Evolutionary conservation across 345 rosid genomes (phyloP).

Genomic region (Trapa bicornis): DNA sequence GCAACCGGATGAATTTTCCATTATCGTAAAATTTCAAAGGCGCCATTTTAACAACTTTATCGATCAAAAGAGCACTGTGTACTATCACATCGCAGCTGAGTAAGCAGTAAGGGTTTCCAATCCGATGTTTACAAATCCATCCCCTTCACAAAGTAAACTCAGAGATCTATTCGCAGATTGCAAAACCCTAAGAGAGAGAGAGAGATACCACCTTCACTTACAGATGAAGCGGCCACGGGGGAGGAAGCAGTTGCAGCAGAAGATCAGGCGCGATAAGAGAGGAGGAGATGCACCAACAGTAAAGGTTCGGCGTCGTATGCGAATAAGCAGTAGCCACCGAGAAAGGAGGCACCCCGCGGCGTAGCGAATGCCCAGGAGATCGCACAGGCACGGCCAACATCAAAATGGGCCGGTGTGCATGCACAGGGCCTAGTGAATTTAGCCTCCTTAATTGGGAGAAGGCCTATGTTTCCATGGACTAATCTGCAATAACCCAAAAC

Average conservation of each 20-base stretch:
- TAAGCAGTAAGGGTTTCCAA: no score
- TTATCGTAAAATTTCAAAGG: not conserved
- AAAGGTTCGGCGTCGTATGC: not conserved
- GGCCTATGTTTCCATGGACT: no score
- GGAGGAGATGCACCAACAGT: not conserved
- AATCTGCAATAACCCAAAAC: no score
- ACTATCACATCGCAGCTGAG: not conserved
- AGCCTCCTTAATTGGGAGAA: no score
- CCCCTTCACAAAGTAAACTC: not conserved
- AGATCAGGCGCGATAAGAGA: not conserved
- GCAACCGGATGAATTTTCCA: not conserved
- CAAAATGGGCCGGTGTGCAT: not conserved
- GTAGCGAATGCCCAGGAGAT: not conserved
- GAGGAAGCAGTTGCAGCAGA: not conserved
- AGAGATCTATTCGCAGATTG: not conserved
- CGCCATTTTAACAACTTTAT: not conserved
- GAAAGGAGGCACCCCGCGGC: not conserved
- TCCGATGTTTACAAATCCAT: not conserved
- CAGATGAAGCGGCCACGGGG: not conserved
- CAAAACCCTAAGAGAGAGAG: not conserved
- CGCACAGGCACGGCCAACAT: not conserved
- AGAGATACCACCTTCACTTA: not conserved
- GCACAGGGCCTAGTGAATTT: not conserved
- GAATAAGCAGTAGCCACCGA: not conserved
- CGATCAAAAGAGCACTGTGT: not conserved